Base-by-base conservation (phyloP, 2,329 filamentous ascomycete species). In the Xylaria polymorpha region DNA sequence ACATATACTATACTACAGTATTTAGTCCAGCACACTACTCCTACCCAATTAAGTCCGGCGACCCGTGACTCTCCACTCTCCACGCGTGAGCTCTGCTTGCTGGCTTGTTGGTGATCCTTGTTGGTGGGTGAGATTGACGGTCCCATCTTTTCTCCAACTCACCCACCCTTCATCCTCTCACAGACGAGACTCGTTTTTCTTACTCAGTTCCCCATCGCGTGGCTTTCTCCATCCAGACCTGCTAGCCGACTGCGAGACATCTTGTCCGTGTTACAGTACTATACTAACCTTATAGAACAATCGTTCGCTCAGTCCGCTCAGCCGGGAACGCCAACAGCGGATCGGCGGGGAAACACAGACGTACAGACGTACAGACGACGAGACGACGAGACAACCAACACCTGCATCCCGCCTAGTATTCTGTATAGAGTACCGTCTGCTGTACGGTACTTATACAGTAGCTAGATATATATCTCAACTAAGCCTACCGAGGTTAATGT, bases 101-200 rank as follows among this genome's bases (percentile, higher is more conserved):
- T 35, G 12, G n/a, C 37, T 22, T 37, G 56, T 20, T 59, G 56
- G 56, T 10, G 56, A 44, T 43, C 43, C 58, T 35, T 59, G 64
- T 32, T 67, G 60, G 68, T 58, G 64, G 48, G 60, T 58, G 56
- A 64, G 61, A 67, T 58, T 46, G 61, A 57, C n/a, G 39, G 64
- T 20, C 59, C 60, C 65, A 70, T 67, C 64, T 67, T 67, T 70
- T 68, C 64, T 70, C 68, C 68, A 69, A 70, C 61, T 64, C 32
- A 15, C 39, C 51, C 50, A 22, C 22, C 7, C 55, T 12, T 29
- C 32, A 32, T 59, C 48, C 44, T 51, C 50, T 56, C 48, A 18
- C 48, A n/a, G 48, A 51, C 48, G 32, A 51, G 48, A n/a, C 48
- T 32, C 46, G 15, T 25, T 37, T 20, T 20, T 39, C 51, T 18